A percentile compares a stretch with the other conserved stretches of the same genome.
Conservation (phyloP, 1,284 basidiomycete species). For the Ganoderma boninense region DNA sequence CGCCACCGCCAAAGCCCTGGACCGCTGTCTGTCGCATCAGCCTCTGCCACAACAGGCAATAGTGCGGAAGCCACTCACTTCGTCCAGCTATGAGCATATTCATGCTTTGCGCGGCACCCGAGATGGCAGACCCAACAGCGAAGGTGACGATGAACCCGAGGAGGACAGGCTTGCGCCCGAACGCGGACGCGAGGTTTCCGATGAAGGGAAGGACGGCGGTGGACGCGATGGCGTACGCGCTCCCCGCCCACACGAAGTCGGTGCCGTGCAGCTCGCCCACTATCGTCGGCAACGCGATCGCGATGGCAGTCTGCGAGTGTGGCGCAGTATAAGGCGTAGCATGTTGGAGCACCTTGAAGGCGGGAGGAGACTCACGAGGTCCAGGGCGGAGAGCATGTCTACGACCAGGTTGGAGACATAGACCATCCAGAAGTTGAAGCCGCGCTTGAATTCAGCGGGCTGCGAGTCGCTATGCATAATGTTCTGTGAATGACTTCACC, state of each 20-base stretch:
- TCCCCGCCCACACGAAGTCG: conserved; percentile 42
- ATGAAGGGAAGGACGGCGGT: conserved; percentile 40
- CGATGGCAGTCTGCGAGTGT: conserved; percentile 40
- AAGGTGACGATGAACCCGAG: conserved; percentile 45
- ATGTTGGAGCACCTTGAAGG: too few relatives aligned
- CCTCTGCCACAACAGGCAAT: neutral
- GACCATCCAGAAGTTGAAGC: conserved; percentile 18
- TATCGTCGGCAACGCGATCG: conserved; percentile 45
- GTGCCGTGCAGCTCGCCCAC: conserved; percentile 39
- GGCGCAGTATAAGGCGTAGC: neutral
- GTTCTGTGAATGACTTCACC: neutral
- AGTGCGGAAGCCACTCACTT: conserved; percentile 7
- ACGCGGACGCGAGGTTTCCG: conserved; percentile 40
- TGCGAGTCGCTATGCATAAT: neutral
- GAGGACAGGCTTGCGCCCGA: conserved; percentile 45
- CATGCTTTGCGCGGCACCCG: conserved; percentile 46
- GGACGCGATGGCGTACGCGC: conserved; percentile 39
- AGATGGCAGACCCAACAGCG: conserved; percentile 45
- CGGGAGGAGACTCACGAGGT: conserved; percentile 5
- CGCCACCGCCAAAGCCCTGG: conserved; percentile 52
- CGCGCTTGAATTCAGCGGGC: neutral
- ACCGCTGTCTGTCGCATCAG: conserved; percentile 38
- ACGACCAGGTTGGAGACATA: conserved; percentile 11
- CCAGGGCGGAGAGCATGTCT: conserved; percentile 22
- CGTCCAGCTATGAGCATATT: conserved; percentile 42